Base-by-base conservation (phyloP, 2,329 filamentous ascomycete genomes). In the Penicillium freii region DNA sequence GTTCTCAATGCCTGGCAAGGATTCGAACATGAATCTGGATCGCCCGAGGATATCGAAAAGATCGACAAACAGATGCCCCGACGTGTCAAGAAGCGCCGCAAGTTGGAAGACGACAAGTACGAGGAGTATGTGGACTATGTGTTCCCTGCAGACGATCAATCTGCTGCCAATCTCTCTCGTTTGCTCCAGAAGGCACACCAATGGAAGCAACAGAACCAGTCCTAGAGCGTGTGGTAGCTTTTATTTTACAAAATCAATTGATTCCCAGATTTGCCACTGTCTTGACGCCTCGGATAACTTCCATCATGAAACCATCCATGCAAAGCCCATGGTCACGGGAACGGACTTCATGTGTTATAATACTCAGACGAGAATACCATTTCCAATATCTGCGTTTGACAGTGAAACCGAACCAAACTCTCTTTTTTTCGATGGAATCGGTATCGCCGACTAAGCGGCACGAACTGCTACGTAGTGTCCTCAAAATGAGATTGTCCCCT, bases 121-220 rank as follows among this genome's bases (percentile, higher is more conserved):
- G 92, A 99, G 81, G 94, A 99, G 78, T 97, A 96, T 75, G 85
- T 94, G 77, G 94, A 97, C 74, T 97, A 96, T 69, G 85, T 99
- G 34, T 99, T 99, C 85, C 94, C 94, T 0, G 92, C 91, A 5
- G 94, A 97, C 78, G 92, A 97, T 74, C 86, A 91, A 77, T 88
- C 91, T 71, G 88, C 89, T 55, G 89, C 89, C 65, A 92, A 90
- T 68, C 79, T 97, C 74, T 90, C 90, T 51, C 91, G 89, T 72
- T 81, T 97, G 73, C 79, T 97, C 77, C 87, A 90, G 61, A 88
- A 88, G 84, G 92, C 93, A 56, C 87, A 92, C 74, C 86, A 87
- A 65, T 97, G 93, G 91, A 96, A 96, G 81, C 83, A 96, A 81
- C 83, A 89, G 72, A 80, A 77, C 59, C 77, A 83, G 67, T 73